Conservation (phyloP, 2,329 filamentous ascomycete genomes). For the Zymoseptoria ardabiliae region DNA sequence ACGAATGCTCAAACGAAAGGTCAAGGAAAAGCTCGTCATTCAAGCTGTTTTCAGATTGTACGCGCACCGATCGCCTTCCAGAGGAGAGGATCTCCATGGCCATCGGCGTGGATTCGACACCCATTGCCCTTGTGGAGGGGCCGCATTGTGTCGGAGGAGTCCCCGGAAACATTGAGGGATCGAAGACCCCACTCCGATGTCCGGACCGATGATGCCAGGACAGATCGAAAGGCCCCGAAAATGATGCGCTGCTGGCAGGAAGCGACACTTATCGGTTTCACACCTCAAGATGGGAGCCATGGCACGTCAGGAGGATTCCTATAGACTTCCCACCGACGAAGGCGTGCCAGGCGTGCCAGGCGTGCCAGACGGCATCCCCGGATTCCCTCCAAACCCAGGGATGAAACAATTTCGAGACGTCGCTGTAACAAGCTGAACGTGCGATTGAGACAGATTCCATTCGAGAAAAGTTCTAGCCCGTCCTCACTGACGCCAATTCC, state of each 20-base stretch:
- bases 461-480: no score
- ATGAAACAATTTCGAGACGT: no score
- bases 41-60: neutral
- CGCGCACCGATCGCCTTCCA: neutral
- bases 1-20: neutral
- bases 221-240: neutral
- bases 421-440: no score
- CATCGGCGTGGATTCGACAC: neutral
- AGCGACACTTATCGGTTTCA: no score
- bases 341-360: no score
- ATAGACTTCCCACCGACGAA: no score
- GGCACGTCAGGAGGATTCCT: no score
- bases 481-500: no score
- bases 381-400: no score
- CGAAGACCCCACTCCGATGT: neutral
- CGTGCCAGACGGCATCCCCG: no score
- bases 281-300: no score
- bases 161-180: neutral
- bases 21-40: neutral
- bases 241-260: neutral
- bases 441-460: no score
- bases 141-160: neutral
- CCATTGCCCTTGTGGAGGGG: neutral
- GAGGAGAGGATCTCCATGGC: neutral
- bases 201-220: neutral